phyloP scores from a whole-genome alignment of 2,329 filamentous ascomycete species.

The Trichoderma citrinoviride region DNA sequence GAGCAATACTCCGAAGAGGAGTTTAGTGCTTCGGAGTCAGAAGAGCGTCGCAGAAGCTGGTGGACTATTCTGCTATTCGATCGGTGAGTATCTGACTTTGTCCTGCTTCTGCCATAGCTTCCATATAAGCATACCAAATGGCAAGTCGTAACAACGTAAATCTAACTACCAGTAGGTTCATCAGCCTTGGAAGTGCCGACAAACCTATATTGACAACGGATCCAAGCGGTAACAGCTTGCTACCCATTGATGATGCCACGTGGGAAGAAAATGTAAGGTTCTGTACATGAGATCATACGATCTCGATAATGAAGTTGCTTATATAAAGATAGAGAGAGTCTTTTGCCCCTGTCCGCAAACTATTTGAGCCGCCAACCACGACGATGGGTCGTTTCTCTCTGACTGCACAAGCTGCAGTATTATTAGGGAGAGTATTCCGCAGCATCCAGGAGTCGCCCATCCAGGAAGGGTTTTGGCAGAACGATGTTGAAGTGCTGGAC shows the following conservation, averaged over 20 bases:
- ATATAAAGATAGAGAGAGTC: not conserved
- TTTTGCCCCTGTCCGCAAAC: not conserved
- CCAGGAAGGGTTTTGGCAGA: constrained; percentile 1
- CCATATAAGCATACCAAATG: not conserved
- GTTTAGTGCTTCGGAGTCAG: not conserved
- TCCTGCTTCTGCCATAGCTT: not conserved
- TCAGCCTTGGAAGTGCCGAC: not conserved
- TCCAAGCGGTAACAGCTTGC: not conserved
- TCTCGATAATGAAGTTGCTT: not conserved
- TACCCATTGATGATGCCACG: not conserved
- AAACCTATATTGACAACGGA: not conserved
- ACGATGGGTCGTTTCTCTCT: constrained; percentile 5
- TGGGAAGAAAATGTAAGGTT: not conserved
- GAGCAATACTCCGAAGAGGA: constrained; percentile 3
- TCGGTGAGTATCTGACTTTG: not conserved
- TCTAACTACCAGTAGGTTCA: not conserved
- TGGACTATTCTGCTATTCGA: not conserved
- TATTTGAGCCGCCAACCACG: not conserved
- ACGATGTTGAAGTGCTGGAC: not conserved
- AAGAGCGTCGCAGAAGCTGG: constrained; percentile 6
- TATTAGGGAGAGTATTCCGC: constrained; percentile 1
- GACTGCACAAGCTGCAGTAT: not conserved
- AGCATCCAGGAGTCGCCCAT: not conserved
- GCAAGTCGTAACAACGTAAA: not conserved
- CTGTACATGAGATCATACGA: not conserved